Evolutionary conservation across 176 grass and related monocot species (phyloP).

Genomic region (Elymus sibiricus): DNA sequence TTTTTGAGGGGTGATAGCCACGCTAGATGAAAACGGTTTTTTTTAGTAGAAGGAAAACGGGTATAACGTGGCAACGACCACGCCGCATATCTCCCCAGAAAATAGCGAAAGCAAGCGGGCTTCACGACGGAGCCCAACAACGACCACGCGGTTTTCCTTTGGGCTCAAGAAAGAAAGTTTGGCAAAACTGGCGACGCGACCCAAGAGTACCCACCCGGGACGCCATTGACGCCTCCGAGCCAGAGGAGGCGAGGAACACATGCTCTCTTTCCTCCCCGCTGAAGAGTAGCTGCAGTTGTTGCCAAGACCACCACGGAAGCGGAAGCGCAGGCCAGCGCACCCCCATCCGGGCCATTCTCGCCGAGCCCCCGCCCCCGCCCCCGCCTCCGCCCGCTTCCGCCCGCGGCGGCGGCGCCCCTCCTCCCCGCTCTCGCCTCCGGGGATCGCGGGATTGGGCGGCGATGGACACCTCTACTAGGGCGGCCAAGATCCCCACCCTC

Average conservation of each 20-base stretch:
- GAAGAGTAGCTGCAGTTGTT: constrained; percentile 8
- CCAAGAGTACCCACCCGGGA: constrained; percentile 4
- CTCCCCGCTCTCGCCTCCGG: neutral
- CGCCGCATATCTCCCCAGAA: neutral
- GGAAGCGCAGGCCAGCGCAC: neutral
- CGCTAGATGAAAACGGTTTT: too few species aligned
- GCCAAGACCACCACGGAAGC: constrained; percentile 27
- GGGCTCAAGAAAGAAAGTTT: constrained; percentile 32
- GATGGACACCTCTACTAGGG: constrained; percentile 39
- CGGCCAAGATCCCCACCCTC: constrained; percentile 55
- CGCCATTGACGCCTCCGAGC: constrained; percentile 27
- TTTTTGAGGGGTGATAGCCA: too few species aligned
- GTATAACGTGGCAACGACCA: neutral
- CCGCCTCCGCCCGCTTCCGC: neutral
- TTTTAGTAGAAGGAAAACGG: neutral
- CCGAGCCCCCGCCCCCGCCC: neutral
- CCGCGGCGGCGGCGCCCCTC: neutral
- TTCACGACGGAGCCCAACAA: neutral
- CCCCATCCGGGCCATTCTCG: neutral
- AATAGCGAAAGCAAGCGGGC: constrained; percentile 13
- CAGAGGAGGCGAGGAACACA: constrained; percentile 33
- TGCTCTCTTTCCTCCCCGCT: neutral
- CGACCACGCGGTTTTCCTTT: neutral
- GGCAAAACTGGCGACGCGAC: neutral
- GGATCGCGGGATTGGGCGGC: constrained; percentile 32